These are phyloP conservation scores for Physcia stellaris DNA, from an alignment of 495 filamentous ascomycete genomes.

Conservation along the genomic window DNA sequence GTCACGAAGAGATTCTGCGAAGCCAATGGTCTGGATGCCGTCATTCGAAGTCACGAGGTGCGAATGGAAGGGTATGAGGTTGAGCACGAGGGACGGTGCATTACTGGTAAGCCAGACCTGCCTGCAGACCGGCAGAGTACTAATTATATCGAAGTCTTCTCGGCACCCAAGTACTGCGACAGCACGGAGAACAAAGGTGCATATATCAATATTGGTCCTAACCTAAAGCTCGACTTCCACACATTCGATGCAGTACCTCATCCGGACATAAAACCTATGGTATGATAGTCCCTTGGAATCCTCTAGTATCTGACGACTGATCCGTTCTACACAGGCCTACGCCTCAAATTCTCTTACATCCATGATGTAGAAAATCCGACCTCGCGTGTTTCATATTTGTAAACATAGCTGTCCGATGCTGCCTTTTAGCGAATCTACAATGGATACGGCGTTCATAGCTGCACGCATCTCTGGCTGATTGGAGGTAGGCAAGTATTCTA, in stretches of 20 bases:
- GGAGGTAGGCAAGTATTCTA: too few species aligned
- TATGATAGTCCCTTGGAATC: conserved; percentile 24
- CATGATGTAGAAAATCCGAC: conserved; percentile 38
- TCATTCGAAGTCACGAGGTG: conserved; percentile 96
- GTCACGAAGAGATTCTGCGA: conserved; percentile 97
- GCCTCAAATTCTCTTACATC: conserved; percentile 69
- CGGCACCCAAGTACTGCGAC: conserved; percentile 94
- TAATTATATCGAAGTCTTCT: conserved; percentile 54
- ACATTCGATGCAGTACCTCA: conserved; percentile 95
- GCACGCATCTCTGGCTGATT: too few species aligned
- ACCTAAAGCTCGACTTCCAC: conserved; percentile 79
- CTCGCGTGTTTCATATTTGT: too few species aligned
- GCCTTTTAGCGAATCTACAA: too few species aligned
- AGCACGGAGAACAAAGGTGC: conserved; percentile 95
- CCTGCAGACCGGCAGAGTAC: neutral
- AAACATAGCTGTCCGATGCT: too few species aligned
- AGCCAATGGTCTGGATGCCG: conserved; percentile 80
- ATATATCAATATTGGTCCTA: conserved; percentile 91
- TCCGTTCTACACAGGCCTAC: conserved; percentile 50
- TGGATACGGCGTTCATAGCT: too few species aligned
- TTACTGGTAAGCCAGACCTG: conserved; percentile 50
- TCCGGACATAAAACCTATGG: conserved; percentile 90
- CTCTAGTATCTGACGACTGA: conserved; percentile 17
- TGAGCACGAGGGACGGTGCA: conserved; percentile 91
- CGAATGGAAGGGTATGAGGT: conserved; percentile 97